These are phyloP conservation scores for Umbellularia californica DNA, from an alignment of 164 flowering plant species.

Conservation along the genomic window DNA sequence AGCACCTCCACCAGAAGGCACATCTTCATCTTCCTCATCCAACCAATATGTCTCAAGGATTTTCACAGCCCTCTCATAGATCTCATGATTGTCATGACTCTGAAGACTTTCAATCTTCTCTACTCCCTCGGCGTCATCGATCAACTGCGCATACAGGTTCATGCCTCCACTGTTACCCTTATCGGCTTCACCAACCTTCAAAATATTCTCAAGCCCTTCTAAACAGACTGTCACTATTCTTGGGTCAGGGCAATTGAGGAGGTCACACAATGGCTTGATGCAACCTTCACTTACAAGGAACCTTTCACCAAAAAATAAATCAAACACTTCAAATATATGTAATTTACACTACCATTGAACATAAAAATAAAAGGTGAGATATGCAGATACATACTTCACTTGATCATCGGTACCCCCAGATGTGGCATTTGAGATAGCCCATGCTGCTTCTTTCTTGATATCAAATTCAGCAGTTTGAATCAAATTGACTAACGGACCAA, in stretches of 20 bases:
- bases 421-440: slow-evolving; percentile 84
- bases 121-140: slow-evolving; percentile 74
- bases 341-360: not conserved
- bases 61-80: slow-evolving; percentile 69
- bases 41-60: slow-evolving; percentile 76
- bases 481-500: slow-evolving; percentile 63
- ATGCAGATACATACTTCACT: slow-evolving; percentile 43
- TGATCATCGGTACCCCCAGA: slow-evolving; percentile 76
- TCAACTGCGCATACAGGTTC: slow-evolving; percentile 57
- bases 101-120: slow-evolving; percentile 76
- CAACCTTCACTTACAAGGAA: slow-evolving; percentile 55
- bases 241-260: slow-evolving; percentile 66
- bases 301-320: slow-evolving; percentile 26
- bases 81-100: slow-evolving; percentile 66
- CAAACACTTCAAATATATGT: not conserved
- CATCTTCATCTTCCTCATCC: slow-evolving; percentile 62
- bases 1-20: slow-evolving; percentile 40
- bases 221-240: slow-evolving; percentile 65
- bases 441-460: slow-evolving; percentile 85
- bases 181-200: slow-evolving; percentile 76
- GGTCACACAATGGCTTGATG: slow-evolving; percentile 75
- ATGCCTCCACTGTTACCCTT: slow-evolving; percentile 36
- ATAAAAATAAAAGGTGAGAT: not conserved
- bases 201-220: slow-evolving; percentile 72
- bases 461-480: slow-evolving; percentile 86